phyloP scores from a whole-genome alignment of 2,329 filamentous ascomycete genomes.

The Corynespora cassiicola region DNA sequence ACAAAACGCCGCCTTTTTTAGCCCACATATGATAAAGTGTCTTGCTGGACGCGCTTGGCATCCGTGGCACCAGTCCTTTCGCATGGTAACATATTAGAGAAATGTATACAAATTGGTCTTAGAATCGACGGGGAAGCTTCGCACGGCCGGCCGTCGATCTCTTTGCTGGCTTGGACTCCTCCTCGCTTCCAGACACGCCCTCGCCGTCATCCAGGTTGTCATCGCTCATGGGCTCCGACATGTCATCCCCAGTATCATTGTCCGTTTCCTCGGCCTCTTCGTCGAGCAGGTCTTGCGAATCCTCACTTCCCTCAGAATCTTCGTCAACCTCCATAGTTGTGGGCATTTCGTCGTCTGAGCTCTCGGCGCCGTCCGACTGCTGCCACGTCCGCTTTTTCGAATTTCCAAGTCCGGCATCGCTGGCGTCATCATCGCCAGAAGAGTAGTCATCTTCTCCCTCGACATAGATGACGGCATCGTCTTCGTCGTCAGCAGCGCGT shows the following conservation, averaged over 20 bases:
- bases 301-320: slow-evolving; percentile 62
- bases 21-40: slow-evolving; percentile 41
- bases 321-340: slow-evolving; percentile 56
- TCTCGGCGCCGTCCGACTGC: slow-evolving; percentile 36
- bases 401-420: slow-evolving; percentile 13
- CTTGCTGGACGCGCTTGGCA: too few species aligned
- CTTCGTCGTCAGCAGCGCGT: slow-evolving; percentile 64
- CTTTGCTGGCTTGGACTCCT: slow-evolving; percentile 41
- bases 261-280: slow-evolving; percentile 60
- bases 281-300: slow-evolving; percentile 57
- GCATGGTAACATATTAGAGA: too few species aligned
- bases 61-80: too few species aligned
- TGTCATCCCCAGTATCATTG: slow-evolving; percentile 54
- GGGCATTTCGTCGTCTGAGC: slow-evolving; percentile 64
- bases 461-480: slow-evolving; percentile 81
- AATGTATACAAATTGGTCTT: too few species aligned
- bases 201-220: slow-evolving; percentile 53
- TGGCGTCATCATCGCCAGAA: slow-evolving; percentile 34
- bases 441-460: slow-evolving; percentile 76
- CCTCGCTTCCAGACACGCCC: slow-evolving; percentile 53
- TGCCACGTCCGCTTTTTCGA: slow-evolving; percentile 31
- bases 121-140: slow-evolving; percentile 36
- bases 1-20: slow-evolving; percentile 23
- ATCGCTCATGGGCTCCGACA: slow-evolving; percentile 54
- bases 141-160: slow-evolving; percentile 42